Conservation (phyloP, 345 rosid species). For the Cardamine chenopodiifolia region DNA sequence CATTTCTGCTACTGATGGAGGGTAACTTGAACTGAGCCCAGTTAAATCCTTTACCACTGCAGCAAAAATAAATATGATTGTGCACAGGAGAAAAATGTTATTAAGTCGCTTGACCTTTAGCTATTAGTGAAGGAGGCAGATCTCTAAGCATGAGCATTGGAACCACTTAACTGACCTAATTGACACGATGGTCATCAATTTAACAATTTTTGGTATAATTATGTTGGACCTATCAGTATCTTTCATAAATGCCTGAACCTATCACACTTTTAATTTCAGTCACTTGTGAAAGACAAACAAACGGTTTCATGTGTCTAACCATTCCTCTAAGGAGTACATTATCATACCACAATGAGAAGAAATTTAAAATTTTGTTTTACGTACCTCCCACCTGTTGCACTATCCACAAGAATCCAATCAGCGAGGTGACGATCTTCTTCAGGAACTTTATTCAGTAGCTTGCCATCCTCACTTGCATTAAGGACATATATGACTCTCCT, state of each 20-base stretch:
- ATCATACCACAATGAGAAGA: slow-evolving; percentile 9
- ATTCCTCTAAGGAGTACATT: neutral
- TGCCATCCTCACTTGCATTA: slow-evolving; percentile 68
- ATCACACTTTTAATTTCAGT: neutral
- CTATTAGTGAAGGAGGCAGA: neutral
- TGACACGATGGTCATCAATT: no score
- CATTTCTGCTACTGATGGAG: slow-evolving; percentile 64
- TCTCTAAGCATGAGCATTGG: slow-evolving; percentile 1
- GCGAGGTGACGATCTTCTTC: slow-evolving; percentile 62
- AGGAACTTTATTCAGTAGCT: slow-evolving; percentile 64
- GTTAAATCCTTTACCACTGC: slow-evolving; percentile 84
- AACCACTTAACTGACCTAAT: no score
- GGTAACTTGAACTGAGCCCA: slow-evolving; percentile 74
- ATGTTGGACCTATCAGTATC: no score
- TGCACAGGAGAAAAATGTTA: neutral
- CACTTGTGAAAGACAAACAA: neutral
- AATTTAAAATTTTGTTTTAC: neutral
- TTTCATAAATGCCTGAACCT: neutral
- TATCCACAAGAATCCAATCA: slow-evolving; percentile 87
- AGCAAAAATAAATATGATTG: slow-evolving; percentile 17
- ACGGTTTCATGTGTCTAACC: neutral
- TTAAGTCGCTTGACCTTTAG: neutral
- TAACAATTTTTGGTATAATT: no score
- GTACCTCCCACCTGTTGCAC: slow-evolving; percentile 91
- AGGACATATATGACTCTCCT: slow-evolving; percentile 73